Evolutionary conservation across 106 monocot genomes (phyloP), one percentile per base, ranked within the genome.

Genomic region (Triglochin maritima): DNA sequence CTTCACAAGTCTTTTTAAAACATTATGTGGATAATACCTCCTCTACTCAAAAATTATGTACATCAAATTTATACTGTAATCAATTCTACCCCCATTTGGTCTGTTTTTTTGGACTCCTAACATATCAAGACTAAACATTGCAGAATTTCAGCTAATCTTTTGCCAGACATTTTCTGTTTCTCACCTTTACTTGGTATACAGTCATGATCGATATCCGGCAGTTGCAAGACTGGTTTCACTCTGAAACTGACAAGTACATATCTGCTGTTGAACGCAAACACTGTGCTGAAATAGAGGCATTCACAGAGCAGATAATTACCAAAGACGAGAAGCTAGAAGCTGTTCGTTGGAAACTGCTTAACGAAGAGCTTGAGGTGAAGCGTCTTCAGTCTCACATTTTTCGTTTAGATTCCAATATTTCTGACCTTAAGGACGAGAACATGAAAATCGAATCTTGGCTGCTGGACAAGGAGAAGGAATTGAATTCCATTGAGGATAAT

Each of bases 261-360:
- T 16, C 63, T 6, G 60, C 82, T 17, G 70, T 87, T 0, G 78
- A 82, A 67, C 71, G 83, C 49, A 81, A 69, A 53, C 87, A 95
- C 72, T 73, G 49, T 46, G 71, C 74, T 13, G 90, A 90, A 56
- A 71, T 95, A n/a, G 87, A 90, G 69, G 94, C 87, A 44, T 90
- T 95, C 70, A 62, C 80, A 63, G 90, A 88, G 61, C 87, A 96
- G 70, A 71, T 90, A 80, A 81, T 85, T 49, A 60, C 78, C 57
- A 88, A 88, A 71, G 95, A 95, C 29, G 95, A 90, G 76, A 87
- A 83, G 69, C 70, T 95, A 4, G 90, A 90, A 63, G 74, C 74
- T 12, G 62, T 81, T 3, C 78, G 63, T 15, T 87, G 87, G 85
- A 70, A 77, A 45, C 17, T 90, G 12, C 75, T 87, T 9, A 83